These are phyloP conservation scores for Hsuehochloa calcarea DNA, from an alignment of 176 grass and related monocot genomes.

Conservation along the genomic window DNA sequence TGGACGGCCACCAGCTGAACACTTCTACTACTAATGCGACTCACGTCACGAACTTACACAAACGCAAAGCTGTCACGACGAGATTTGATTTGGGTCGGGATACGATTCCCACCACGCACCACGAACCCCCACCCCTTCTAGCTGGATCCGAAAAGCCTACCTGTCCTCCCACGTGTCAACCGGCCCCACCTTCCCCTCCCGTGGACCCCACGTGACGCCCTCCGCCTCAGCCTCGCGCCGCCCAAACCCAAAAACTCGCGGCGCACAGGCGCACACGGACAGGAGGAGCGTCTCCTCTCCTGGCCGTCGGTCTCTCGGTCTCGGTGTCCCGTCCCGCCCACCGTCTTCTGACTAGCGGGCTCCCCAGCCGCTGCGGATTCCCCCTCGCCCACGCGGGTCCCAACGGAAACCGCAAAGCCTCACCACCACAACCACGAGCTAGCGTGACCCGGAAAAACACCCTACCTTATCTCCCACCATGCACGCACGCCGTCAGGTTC, in stretches of 20 bases:
- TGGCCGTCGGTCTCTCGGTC: background rate
- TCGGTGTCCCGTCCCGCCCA: background rate
- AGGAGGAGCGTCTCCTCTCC: constrained; percentile 5
- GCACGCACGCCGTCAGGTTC: constrained; percentile 22
- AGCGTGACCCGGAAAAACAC: background rate
- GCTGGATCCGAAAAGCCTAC: constrained; percentile 10
- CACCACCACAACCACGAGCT: background rate
- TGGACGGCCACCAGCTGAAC: background rate
- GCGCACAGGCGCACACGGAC: background rate
- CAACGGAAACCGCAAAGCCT: background rate
- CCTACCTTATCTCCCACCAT: constrained; percentile 37
- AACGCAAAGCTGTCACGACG: no score
- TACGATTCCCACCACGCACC: background rate
- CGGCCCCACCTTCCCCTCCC: background rate
- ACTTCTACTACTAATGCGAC: background rate
- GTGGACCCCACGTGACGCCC: background rate
- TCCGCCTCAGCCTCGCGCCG: background rate
- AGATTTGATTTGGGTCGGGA: no score
- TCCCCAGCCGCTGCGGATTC: background rate
- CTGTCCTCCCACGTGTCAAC: constrained; percentile 31
- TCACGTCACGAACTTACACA: no score
- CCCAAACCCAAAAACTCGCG: background rate
- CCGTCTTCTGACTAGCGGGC: background rate
- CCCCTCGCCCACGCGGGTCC: background rate
- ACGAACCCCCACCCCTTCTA: background rate